Conservation (phyloP, 345 rosid species). For the Gossypium longicalyx region DNA sequence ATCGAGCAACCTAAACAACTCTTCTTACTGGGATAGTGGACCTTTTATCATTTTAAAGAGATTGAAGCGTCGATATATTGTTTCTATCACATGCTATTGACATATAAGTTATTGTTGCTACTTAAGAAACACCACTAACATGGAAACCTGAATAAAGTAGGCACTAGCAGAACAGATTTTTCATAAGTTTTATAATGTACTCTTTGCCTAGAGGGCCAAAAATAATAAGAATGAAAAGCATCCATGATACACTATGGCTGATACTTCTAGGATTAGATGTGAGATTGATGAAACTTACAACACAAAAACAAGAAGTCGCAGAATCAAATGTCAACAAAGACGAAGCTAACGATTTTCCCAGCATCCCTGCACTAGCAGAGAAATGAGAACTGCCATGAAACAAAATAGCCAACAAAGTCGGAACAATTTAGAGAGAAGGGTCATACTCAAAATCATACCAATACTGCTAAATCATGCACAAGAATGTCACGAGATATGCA, state of each 20-base stretch:
- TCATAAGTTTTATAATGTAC: not conserved
- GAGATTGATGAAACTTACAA: constrained; percentile 30
- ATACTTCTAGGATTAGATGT: not conserved
- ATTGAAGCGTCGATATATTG: not conserved
- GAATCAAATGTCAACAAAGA: constrained; percentile 40
- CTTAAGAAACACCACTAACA: not conserved
- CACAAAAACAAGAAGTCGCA: constrained; percentile 14
- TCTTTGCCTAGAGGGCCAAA: not conserved
- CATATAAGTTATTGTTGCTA: not conserved
- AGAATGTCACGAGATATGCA: not conserved
- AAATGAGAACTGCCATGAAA: constrained; percentile 1
- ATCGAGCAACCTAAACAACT: not conserved
- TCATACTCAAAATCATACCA: not conserved
- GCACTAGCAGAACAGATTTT: not conserved
- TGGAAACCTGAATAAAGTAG: not conserved
- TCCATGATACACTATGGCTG: not conserved
- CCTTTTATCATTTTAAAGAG: not conserved
- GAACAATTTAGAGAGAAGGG: not conserved
- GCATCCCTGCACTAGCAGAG: constrained; percentile 44
- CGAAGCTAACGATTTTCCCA: constrained; percentile 51
- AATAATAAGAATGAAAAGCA: not conserved
- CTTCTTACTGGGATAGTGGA: not conserved
- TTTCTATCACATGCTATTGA: not conserved
- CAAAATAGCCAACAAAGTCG: not conserved
- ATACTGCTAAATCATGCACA: not conserved